A percentile compares a stretch with the other conserved stretches of the same genome.
Evolutionary conservation across 2,329 filamentous ascomycete species (phyloP).

Genomic region (Penicillium expansum): DNA sequence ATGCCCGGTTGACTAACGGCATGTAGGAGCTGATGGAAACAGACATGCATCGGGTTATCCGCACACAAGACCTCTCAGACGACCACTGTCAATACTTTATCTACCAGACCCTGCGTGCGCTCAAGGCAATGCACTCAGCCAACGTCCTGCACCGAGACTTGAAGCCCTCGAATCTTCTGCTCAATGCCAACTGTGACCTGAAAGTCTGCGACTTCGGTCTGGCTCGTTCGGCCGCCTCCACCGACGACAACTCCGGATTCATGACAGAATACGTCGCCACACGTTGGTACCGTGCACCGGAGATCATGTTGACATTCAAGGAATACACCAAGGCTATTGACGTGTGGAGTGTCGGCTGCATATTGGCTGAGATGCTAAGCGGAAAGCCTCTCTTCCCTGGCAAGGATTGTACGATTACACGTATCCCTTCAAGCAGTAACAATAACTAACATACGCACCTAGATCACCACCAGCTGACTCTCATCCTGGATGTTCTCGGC

Average conservation of each 20-base stretch:
- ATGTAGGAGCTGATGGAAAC: conserved; percentile 95
- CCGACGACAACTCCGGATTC: conserved; percentile 99
- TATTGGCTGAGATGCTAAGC: conserved; percentile 96
- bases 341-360: conserved; percentile 98
- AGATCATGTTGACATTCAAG: conserved; percentile 99
- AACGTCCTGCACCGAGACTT: conserved; percentile 97
- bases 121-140: conserved; percentile 99
- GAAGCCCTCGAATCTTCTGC: conserved; percentile 92
- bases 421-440: neutral
- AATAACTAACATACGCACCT: neutral
- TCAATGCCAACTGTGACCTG: conserved; percentile 98
- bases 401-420: conserved; percentile 76
- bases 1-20: neutral
- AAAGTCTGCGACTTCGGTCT: conserved; percentile 99
- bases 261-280: conserved; percentile 99
- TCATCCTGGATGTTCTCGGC: conserved; percentile 94
- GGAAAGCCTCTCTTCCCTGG: conserved; percentile 97
- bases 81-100: conserved; percentile 99
- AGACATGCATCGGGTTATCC: conserved; percentile 98
- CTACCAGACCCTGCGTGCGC: conserved; percentile 94
- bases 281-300: conserved; percentile 96
- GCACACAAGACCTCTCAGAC: conserved; percentile 96
- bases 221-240: conserved; percentile 89
- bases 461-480: conserved; percentile 97
- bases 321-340: conserved; percentile 99